A percentile compares a stretch with the other conserved stretches of the same genome.
Evolutionary conservation across 1,284 basidiomycete genomes (phyloP).

Genomic region (Porphyrellus sp.): DNA sequence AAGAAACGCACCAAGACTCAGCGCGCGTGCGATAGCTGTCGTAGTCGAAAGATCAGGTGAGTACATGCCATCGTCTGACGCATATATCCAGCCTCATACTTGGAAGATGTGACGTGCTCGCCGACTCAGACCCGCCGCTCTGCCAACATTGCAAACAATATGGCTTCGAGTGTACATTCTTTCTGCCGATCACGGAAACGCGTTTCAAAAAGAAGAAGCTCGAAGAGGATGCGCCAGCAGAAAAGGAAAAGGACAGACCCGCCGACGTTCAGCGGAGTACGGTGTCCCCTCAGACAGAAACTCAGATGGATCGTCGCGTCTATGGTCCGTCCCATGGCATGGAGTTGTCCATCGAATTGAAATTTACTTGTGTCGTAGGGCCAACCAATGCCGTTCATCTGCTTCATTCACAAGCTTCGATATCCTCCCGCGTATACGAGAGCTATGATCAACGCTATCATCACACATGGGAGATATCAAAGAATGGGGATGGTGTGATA

Average conservation of each 20-base stretch:
- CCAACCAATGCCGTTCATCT: slow-evolving; percentile 85
- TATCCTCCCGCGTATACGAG: slow-evolving; percentile 82
- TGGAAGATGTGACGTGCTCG: slow-evolving; percentile 71
- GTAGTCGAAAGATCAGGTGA: slow-evolving; percentile 87
- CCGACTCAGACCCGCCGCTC: slow-evolving; percentile 68
- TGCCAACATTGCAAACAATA: slow-evolving; percentile 90
- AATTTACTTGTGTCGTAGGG: slow-evolving; percentile 43
- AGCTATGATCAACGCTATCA: slow-evolving; percentile 83
- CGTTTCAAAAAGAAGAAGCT: slow-evolving; percentile 93
- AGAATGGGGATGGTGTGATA: slow-evolving; percentile 85
- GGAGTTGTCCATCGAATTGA: slow-evolving; percentile 5
- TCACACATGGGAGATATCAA: slow-evolving; percentile 79
- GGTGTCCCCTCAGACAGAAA: slow-evolving; percentile 39
- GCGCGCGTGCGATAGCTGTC: slow-evolving; percentile 87
- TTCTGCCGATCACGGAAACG: slow-evolving; percentile 96
- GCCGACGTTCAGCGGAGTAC: slow-evolving; percentile 30
- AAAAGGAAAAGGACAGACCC: slow-evolving; percentile 41
- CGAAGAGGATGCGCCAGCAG: slow-evolving; percentile 60
- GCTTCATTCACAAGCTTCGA: slow-evolving; percentile 82
- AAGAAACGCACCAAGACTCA: slow-evolving; percentile 90
- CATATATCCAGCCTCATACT: slow-evolving; percentile 20
- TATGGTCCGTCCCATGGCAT: slow-evolving; percentile 49
- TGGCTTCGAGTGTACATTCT: slow-evolving; percentile 91
- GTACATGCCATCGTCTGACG: slow-evolving; percentile 20
- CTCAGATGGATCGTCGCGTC: slow-evolving; percentile 51